phyloP scores from a whole-genome alignment of 306 rosid genomes.

The Spatholobus suberectus region DNA sequence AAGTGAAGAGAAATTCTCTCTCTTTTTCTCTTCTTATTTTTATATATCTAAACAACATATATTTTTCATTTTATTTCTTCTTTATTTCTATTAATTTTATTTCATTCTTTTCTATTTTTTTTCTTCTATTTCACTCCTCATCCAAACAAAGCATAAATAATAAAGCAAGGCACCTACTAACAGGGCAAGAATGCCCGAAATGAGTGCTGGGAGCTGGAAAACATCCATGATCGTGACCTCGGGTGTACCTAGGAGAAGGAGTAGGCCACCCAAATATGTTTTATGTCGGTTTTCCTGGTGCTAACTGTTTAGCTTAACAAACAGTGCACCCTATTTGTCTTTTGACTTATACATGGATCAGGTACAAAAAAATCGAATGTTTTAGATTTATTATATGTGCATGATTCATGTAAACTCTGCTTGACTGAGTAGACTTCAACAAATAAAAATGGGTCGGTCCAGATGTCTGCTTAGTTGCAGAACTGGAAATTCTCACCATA shows the following conservation, averaged over 20 bases:
- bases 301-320: neutral
- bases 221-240: slow-evolving; percentile 32
- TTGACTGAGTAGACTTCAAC: neutral
- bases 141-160: too few species aligned
- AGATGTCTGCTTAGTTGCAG: neutral
- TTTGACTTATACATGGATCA: neutral
- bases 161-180: slow-evolving; percentile 25
- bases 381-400: neutral
- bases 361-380: neutral
- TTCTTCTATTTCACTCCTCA: too few species aligned
- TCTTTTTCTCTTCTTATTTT: too few species aligned
- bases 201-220: slow-evolving; percentile 5
- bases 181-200: slow-evolving; percentile 31
- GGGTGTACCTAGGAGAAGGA: too few species aligned
- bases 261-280: neutral
- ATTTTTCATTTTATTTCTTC: too few species aligned
- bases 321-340: neutral
- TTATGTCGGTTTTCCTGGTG: neutral
- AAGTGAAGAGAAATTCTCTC: too few species aligned
- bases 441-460: neutral
- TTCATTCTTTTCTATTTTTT: too few species aligned
- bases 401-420: neutral
- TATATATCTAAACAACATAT: too few species aligned
- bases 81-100: too few species aligned
- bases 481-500: neutral